These are phyloP conservation scores for Dryadomyces quercus-mongolicae DNA, from an alignment of 2,329 filamentous ascomycete genomes.

Conservation along the genomic window DNA sequence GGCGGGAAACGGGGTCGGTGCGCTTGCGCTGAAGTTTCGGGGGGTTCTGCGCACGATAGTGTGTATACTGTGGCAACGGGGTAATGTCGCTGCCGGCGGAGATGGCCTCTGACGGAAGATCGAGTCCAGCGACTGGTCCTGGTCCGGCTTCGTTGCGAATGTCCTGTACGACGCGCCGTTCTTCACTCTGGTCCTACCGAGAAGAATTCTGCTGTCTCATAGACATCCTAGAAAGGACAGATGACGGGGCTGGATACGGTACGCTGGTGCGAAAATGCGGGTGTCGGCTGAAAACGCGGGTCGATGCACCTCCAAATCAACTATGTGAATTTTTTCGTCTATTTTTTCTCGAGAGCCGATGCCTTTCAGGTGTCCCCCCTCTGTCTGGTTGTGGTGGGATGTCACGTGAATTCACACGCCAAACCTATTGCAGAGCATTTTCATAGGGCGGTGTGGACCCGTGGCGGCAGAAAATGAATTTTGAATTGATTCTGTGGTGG, in stretches of 20 bases:
- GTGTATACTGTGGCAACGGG: background rate
- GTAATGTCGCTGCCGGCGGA: background rate
- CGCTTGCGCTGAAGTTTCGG: background rate
- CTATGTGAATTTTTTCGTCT: conserved; percentile 2
- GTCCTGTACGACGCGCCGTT: background rate
- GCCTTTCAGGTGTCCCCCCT: background rate
- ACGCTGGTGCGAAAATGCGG: background rate
- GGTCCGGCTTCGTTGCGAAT: background rate
- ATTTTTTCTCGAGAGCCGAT: background rate
- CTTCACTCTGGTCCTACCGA: conserved; percentile 4
- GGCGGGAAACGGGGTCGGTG: background rate
- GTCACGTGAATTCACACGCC: background rate
- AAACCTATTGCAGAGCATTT: background rate
- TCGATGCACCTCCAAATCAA: background rate
- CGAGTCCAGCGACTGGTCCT: background rate
- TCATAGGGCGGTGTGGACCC: background rate
- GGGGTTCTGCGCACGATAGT: background rate
- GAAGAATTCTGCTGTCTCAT: conserved; percentile 1
- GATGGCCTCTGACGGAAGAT: background rate
- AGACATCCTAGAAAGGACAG: background rate
- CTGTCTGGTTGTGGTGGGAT: background rate
- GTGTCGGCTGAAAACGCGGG: background rate
- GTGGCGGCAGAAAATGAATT: background rate
- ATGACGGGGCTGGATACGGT: background rate
- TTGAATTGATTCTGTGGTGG: background rate